Base-by-base conservation (phyloP, 2,329 filamentous ascomycete genomes). In the Elsinoe australis region DNA sequence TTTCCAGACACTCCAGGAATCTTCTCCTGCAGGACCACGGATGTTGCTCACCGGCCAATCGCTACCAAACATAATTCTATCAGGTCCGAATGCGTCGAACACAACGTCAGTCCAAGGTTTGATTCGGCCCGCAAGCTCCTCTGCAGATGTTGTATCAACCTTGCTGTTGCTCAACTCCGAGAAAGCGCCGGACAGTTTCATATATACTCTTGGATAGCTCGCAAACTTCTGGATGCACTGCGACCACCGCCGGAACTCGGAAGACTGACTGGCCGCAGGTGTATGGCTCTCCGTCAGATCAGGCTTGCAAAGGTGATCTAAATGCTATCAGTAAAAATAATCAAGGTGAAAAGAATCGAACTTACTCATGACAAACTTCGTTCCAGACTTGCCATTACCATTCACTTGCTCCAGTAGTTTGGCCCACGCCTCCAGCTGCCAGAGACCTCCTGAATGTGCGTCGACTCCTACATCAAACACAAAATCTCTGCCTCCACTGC, bases 21-120 rank as follows among this genome's bases (percentile, higher is more conserved):
- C 66, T 39, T 74, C 69, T 33, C 71, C 72, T 1, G 65, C 67
- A 0, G 74, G 74, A 2, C 75, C 76, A 0, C 78, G 77, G 26
- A 87, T 69, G 53, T 87, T 89, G 67, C 87, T 94, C 1, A 95
- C 83, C 2, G 90, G 89, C 90, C 90, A 96, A 65, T 95, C 88
- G 54, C 84, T 89, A 18, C 83, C 89, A 65, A 92, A 95, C 82
- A 96, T 88, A 61, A 92, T 75, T 54, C 87, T 75, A 17, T 71
- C 62, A 0, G 83, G 68, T 1, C 84, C 81, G 59, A 95, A 95
- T 1, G 76, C 75, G 21, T 80, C 75, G 46, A 94, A 76, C 0
- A 89, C 69, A 46, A 83, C 77, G 52, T 80, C 76, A 2, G 87
- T 75, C 82, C 86, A 94, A 18, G 82, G 81, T 51, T 75, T 71